Evolutionary conservation across 108 stramenopile genomes (phyloP).

Genomic region (Heterococcus sp.): DNA sequence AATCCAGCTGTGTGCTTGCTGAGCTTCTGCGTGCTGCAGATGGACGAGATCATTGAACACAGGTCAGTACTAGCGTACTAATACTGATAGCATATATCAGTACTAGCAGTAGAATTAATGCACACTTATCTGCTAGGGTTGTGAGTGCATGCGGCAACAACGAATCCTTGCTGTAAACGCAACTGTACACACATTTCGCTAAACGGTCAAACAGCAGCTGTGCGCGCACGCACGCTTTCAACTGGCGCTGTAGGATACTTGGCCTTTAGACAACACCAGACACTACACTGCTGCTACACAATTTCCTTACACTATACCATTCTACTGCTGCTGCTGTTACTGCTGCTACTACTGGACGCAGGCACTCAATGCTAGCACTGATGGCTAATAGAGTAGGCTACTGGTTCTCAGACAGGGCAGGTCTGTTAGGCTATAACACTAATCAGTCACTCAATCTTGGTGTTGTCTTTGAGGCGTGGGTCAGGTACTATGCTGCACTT

Average conservation of each 20-base stretch:
- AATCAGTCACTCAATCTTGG: not conserved
- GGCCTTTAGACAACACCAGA: too few relatives aligned
- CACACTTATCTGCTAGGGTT: too few relatives aligned
- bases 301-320: not conserved
- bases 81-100: not conserved
- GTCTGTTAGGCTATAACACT: not conserved
- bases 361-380: slow-evolving; percentile 60
- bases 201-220: too few relatives aligned
- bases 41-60: slow-evolving; percentile 50
- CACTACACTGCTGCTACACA: too few relatives aligned
- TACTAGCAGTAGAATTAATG: not conserved
- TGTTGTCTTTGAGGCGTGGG: slow-evolving; percentile 6
- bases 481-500: not conserved
- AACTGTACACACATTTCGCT: too few relatives aligned
- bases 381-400: slow-evolving; percentile 62
- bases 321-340: not conserved
- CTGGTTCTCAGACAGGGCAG: slow-evolving; percentile 49
- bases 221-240: too few relatives aligned
- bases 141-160: too few relatives aligned
- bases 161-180: too few relatives aligned
- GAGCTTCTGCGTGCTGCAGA: slow-evolving; percentile 58
- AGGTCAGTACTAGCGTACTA: slow-evolving; percentile 3
- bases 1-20: slow-evolving; percentile 65
- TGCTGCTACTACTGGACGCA: slow-evolving; percentile 7
- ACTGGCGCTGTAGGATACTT: too few relatives aligned